phyloP scores from a whole-genome alignment of 208 protist species.

The Porcisia deanei region DNA sequence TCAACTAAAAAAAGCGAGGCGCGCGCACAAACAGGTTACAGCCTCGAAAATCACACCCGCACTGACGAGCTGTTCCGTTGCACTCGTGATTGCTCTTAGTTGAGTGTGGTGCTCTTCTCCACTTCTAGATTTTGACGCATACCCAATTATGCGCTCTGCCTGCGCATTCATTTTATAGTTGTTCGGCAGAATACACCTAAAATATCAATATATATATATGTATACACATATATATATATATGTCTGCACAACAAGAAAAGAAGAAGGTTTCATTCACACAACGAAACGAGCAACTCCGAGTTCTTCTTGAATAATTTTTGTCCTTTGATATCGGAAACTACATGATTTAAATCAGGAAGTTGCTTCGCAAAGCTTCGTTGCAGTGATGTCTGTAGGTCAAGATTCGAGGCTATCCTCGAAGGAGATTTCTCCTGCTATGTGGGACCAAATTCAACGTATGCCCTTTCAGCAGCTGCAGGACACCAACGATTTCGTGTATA shows the following conservation, averaged over 20 bases:
- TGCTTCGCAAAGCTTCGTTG: background rate
- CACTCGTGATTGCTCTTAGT: background rate
- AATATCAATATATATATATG: background rate
- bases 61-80: background rate
- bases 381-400: background rate
- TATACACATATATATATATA: background rate
- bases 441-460: constrained; percentile 69
- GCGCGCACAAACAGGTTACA: background rate
- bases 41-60: background rate
- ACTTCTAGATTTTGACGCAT: background rate
- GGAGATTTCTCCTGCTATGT: constrained; percentile 39
- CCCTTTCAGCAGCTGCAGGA: constrained; percentile 73
- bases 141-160: background rate
- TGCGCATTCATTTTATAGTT: background rate
- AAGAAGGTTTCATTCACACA: background rate
- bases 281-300: background rate
- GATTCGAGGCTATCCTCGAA: background rate
- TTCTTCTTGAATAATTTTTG: too few relatives aligned
- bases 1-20: background rate
- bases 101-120: background rate
- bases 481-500: constrained; percentile 47
- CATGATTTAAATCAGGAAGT: background rate
- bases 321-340: background rate
- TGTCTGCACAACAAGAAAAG: background rate
- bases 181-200: background rate